Evolutionary conservation across 148 eudicot genomes (phyloP).

Genomic region (Rhododendron molle): DNA sequence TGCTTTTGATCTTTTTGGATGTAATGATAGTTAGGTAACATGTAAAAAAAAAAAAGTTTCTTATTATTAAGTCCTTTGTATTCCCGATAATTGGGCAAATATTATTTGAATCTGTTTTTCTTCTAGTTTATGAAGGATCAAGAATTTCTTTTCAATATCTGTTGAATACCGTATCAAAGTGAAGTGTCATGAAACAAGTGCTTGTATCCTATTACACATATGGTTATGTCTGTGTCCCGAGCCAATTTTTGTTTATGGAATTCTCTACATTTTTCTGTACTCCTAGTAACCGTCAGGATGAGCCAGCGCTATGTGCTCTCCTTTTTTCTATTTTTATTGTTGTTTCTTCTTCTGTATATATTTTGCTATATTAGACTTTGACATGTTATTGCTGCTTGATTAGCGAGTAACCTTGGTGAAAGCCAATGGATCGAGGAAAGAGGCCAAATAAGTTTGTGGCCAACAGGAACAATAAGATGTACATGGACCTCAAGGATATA

Average conservation of each 20-base stretch:
- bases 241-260: not conserved
- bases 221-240: not conserved
- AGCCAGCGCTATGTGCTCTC: not conserved
- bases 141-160: not conserved
- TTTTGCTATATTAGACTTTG: not conserved
- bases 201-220: not conserved
- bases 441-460: constrained; percentile 14
- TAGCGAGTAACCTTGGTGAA: constrained; percentile 1
- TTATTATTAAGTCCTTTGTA: not conserved
- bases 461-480: constrained; percentile 18
- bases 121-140: not conserved
- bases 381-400: constrained; percentile 1
- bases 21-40: not conserved
- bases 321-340: constrained; percentile 1
- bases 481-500: constrained; percentile 57
- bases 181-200: not conserved
- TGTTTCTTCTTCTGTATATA: not conserved
- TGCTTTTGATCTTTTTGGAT: not conserved
- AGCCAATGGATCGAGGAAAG: constrained; percentile 43
- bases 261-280: not conserved
- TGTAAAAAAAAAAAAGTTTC: not conserved
- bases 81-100: not conserved
- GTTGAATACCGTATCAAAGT: not conserved
- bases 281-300: not conserved
- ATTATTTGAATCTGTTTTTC: not conserved